A percentile compares a stretch with the other conserved stretches of the same genome.
phyloP scores from a whole-genome alignment of 345 rosid genomes.

The Camelina hispida region DNA sequence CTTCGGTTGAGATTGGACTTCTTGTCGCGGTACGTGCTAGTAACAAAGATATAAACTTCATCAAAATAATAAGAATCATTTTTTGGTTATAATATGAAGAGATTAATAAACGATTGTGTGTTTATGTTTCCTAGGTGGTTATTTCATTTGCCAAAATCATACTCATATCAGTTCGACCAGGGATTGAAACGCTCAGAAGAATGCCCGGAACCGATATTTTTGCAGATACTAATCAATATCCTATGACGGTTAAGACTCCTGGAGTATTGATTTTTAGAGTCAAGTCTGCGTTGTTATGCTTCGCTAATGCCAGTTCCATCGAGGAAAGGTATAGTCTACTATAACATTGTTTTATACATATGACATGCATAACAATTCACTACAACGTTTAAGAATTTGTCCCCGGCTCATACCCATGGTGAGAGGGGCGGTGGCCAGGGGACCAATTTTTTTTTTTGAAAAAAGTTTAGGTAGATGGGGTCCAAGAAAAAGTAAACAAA shows the following conservation, averaged over 20 bases:
- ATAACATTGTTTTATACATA: background rate
- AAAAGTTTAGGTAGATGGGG: too few species aligned
- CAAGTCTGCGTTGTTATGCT: slow-evolving; percentile 82
- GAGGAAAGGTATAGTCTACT: slow-evolving; percentile 57
- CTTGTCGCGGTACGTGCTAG: slow-evolving; percentile 62
- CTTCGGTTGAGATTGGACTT: slow-evolving; percentile 87
- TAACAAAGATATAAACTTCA: background rate
- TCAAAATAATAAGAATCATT: background rate
- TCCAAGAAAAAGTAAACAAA: too few species aligned
- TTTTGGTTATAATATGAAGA: background rate
- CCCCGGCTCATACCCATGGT: too few species aligned
- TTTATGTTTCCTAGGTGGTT: slow-evolving; percentile 55
- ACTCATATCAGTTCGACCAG: slow-evolving; percentile 67
- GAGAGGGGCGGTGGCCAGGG: too few species aligned
- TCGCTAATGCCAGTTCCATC: slow-evolving; percentile 82
- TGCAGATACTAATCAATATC: slow-evolving; percentile 72
- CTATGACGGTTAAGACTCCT: slow-evolving; percentile 69
- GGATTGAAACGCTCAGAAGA: slow-evolving; percentile 71
- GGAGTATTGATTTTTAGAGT: slow-evolving; percentile 62
- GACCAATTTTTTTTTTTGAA: too few species aligned
- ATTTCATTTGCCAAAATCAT: slow-evolving; percentile 84
- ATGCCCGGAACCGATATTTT: slow-evolving; percentile 67
- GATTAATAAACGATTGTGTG: slow-evolving; percentile 1
- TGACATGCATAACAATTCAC: background rate
- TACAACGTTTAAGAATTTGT: background rate